These are phyloP conservation scores for Pugionium dolabratum DNA, from an alignment of 345 rosid species.

Conservation along the genomic window DNA sequence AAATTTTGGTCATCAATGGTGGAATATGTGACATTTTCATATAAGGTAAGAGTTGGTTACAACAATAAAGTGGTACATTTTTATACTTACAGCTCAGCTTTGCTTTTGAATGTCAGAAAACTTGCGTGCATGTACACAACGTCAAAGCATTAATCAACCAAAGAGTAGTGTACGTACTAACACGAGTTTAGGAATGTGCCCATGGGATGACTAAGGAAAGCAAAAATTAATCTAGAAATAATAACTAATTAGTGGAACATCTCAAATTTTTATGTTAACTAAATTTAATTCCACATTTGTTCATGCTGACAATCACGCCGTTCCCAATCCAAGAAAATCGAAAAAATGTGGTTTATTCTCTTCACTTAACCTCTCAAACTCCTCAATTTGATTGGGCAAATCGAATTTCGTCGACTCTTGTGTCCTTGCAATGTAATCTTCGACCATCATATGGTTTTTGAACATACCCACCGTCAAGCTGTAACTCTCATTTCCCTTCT, in stretches of 20 bases:
- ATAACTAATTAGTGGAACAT: background rate
- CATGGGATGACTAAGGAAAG: constrained; percentile 18
- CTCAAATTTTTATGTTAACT: constrained; percentile 9
- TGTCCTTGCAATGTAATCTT: constrained; percentile 14
- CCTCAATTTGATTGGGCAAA: background rate
- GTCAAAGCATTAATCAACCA: constrained; percentile 27
- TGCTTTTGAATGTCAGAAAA: constrained; percentile 30
- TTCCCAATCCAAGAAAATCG: constrained; percentile 46
- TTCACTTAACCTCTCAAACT: constrained; percentile 8
- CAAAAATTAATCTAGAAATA: constrained; percentile 6
- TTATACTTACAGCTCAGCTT: constrained; percentile 20
- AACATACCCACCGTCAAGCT: constrained; percentile 25
- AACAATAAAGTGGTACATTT: constrained; percentile 34
- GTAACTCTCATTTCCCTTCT: constrained; percentile 22
- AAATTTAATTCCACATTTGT: constrained; percentile 16
- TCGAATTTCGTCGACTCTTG: constrained; percentile 22
- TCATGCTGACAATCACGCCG: constrained; percentile 24
- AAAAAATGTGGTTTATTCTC: constrained; percentile 35
- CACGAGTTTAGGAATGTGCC: constrained; percentile 23
- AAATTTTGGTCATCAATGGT: constrained; percentile 27
- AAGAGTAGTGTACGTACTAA: constrained; percentile 23
- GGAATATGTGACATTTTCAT: constrained; percentile 31
- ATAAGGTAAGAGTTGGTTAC: constrained; percentile 40
- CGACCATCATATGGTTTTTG: constrained; percentile 24
- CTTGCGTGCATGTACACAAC: constrained; percentile 26